Percentiles rank a stretch among this genome's conserved stretches.
phyloP scores from a whole-genome alignment of 1,139 yeast genomes.

The Magnusiomyces tetraspermus region DNA sequence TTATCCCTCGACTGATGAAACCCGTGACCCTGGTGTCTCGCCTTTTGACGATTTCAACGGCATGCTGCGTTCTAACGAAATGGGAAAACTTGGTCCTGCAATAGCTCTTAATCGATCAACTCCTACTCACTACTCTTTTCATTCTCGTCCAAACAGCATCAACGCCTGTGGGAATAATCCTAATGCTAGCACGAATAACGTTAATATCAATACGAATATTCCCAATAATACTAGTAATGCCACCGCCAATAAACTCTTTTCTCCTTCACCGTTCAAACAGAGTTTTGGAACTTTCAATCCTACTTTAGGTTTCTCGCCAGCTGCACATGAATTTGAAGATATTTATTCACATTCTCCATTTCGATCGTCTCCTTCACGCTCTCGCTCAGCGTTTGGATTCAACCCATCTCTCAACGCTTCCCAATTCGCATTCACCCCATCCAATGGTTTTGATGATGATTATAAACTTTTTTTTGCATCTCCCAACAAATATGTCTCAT shows the following conservation, averaged over 20 bases:
- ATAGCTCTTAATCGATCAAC: not conserved
- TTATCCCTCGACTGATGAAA: not conserved
- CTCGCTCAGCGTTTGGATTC: slow-evolving; percentile 3
- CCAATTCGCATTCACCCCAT: slow-evolving; percentile 42
- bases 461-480: slow-evolving; percentile 33
- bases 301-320: slow-evolving; percentile 50
- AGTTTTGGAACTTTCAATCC: slow-evolving; percentile 70
- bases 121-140: too few species aligned
- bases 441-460: slow-evolving; percentile 12
- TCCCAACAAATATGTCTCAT: slow-evolving; percentile 31
- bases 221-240: not conserved
- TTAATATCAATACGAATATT: too few species aligned
- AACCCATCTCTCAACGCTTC: not conserved
- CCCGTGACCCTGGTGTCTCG: not conserved
- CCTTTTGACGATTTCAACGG: not conserved
- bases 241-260: slow-evolving; percentile 5
- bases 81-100: slow-evolving; percentile 3
- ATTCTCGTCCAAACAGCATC: not conserved
- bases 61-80: not conserved
- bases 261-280: slow-evolving; percentile 44
- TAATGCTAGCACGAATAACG: too few species aligned
- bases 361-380: slow-evolving; percentile 7
- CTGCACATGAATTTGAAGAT: slow-evolving; percentile 56
- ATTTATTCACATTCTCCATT: slow-evolving; percentile 20
- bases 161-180: not conserved